Percentiles rank a stretch among this genome's conserved stretches.
Conservation (phyloP, 139 green algal genomes). For the Axilococcus clingmanii region DNA sequence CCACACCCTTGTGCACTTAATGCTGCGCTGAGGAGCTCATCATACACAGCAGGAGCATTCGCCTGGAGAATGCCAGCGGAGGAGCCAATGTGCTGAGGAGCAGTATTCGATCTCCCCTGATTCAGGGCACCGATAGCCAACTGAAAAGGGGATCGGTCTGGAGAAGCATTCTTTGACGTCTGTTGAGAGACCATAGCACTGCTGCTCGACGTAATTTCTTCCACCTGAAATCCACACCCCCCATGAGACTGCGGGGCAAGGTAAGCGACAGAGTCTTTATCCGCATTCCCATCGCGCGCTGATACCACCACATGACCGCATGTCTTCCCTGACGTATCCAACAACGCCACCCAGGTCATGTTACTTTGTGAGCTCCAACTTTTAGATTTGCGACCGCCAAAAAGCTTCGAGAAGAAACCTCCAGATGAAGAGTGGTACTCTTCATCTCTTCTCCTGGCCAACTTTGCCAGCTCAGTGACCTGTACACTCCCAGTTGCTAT, state of each 20-base stretch:
- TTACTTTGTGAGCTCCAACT: background rate
- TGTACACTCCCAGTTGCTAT: conserved; percentile 13
- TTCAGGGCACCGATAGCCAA: no score
- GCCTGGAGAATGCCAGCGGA: conserved; percentile 8
- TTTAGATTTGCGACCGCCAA: background rate
- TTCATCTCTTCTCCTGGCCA: conserved; percentile 1
- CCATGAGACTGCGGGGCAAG: no score
- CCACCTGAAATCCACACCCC: no score
- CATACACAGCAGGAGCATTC: conserved; percentile 31
- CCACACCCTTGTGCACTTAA: conserved; percentile 27
- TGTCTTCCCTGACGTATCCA: conserved; percentile 7
- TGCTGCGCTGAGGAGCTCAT: conserved; percentile 31
- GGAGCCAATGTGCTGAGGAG: background rate
- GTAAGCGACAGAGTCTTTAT: no score
- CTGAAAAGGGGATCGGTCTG: no score
- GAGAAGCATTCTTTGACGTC: no score
- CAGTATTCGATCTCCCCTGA: no score
- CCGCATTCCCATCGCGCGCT: no score
- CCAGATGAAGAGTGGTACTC: background rate
- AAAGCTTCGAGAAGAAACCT: background rate
- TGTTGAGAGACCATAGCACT: no score
- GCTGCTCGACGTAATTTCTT: no score
- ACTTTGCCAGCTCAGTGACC: conserved; percentile 24
- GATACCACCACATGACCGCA: conserved; percentile 24
- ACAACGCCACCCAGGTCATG: conserved; percentile 31